Base-by-base conservation (phyloP, 345 rosid genomes). In the Aquilaria yunnanensis region DNA sequence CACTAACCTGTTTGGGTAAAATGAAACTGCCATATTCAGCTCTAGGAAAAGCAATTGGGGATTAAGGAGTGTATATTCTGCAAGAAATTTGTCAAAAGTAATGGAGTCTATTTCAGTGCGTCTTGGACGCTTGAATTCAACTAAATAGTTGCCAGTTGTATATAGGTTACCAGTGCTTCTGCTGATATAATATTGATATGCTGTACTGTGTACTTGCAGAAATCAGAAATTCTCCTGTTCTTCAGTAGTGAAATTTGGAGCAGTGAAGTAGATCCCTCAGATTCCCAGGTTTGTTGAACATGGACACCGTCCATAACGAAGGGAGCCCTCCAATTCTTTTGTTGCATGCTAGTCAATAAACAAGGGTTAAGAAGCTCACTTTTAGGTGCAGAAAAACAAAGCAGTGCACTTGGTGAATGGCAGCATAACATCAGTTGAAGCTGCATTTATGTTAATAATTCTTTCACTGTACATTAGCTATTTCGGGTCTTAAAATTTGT, bases 121-220 rank as follows among this genome's bases (percentile, higher is more conserved):
- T 23, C 23, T 23, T 23, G 23, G 23, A 23, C 23, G 1, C 1
- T 23, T 23, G 23, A 23, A 23, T 23, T 23, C 23, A 23, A 23
- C 23, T 23, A 23, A 37, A 9, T 37, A 37, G 5, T 37, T 37
- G 43, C 43, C 43, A 37, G 43, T 37, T 2, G 43, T 37, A 9
- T 37, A 37, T 9, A 5, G 7, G 43, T 37, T 37, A 37, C 7
- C 43, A 2, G 43, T 37, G 2, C 7, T 37, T 37, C 43, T 37
- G 43, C 43, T 37, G 7, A 7, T 37, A 7, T 37, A 37, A 37
- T 37, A 37, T 37, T 9, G 43, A 5, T 37, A 13, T 10, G 31
- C 43, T 33, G 33, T 37, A 16, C 9, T 12, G n/a, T 62, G 62
- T 57, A 48, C 37, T 37, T 67, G 62, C 72, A 73, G 72, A 55